Evolutionary conservation across 768 basidiomycete species (phyloP).

Genomic region (Cytidiella melzeri): DNA sequence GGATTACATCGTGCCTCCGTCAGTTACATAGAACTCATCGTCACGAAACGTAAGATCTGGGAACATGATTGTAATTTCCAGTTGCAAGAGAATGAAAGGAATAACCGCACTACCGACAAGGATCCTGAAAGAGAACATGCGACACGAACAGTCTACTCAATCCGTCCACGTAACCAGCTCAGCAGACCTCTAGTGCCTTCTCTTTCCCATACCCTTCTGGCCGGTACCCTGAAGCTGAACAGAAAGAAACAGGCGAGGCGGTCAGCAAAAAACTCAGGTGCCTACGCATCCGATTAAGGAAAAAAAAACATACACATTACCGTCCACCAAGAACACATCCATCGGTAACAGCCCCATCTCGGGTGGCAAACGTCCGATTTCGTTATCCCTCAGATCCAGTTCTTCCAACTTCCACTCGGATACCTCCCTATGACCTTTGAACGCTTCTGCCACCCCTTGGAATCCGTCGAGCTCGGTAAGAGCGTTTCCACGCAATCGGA

Average conservation of each 20-base stretch:
- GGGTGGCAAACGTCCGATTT: constrained; percentile 61
- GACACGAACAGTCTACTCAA: too few relatives aligned
- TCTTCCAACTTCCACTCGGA: constrained; percentile 76
- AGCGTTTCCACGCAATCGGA: constrained; percentile 65
- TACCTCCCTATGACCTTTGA: constrained; percentile 58
- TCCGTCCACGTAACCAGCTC: constrained; percentile 71
- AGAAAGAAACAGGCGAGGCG: too few relatives aligned
- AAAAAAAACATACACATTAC: constrained; percentile 75
- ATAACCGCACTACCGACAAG: too few relatives aligned
- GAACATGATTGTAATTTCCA: too few relatives aligned
- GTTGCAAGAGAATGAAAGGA: too few relatives aligned
- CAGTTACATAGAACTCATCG: too few relatives aligned
- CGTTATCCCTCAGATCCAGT: constrained; percentile 77
- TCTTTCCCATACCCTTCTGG: constrained; percentile 78
- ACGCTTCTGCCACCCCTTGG: constrained; percentile 50
- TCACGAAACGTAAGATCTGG: too few relatives aligned
- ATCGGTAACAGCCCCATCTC: constrained; percentile 70
- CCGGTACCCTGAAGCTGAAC: constrained; percentile 72
- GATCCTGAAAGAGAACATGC: too few relatives aligned
- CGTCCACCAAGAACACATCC: constrained; percentile 80
- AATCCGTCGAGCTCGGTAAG: constrained; percentile 60
- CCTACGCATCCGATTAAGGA: too few relatives aligned
- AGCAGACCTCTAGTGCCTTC: constrained; percentile 80
- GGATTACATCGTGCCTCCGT: too few relatives aligned
- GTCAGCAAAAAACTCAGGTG: too few relatives aligned